These are phyloP conservation scores for Pisolithus orientalis DNA, from an alignment of 768 basidiomycete species.

Conservation along the genomic window DNA sequence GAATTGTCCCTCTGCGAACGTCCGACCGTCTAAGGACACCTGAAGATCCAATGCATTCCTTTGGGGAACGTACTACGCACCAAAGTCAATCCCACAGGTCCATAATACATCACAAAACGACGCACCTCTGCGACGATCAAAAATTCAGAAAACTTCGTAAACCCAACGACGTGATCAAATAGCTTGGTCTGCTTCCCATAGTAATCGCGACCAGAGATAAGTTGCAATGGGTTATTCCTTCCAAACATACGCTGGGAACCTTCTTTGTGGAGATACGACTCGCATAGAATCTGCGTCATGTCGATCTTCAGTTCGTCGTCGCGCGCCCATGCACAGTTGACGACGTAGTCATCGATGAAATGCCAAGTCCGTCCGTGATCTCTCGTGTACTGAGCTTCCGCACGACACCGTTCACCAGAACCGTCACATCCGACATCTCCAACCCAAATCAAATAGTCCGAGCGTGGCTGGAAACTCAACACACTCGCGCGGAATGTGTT, in stretches of 20 bases:
- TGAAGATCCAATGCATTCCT: constrained; percentile 70
- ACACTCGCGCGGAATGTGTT: constrained; percentile 74
- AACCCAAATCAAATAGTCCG: constrained; percentile 86
- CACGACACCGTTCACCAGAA: constrained; percentile 52
- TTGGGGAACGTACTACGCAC: constrained; percentile 41
- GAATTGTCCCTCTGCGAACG: constrained; percentile 83
- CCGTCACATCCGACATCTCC: constrained; percentile 65
- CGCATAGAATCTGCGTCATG: constrained; percentile 86
- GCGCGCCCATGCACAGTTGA: constrained; percentile 87
- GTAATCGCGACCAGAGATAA: constrained; percentile 72
- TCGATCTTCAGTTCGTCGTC: constrained; percentile 78
- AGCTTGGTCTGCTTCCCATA: constrained; percentile 66
- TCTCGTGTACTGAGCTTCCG: constrained; percentile 65
- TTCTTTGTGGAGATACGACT: constrained; percentile 75
- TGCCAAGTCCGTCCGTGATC: constrained; percentile 78
- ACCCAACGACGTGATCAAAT: constrained; percentile 88
- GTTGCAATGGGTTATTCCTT: constrained; percentile 60
- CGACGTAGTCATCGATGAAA: constrained; percentile 77
- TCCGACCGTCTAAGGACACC: constrained; percentile 86
- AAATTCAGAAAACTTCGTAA: constrained; percentile 95
- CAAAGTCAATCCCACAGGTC: constrained; percentile 10
- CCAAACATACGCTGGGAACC: constrained; percentile 64
- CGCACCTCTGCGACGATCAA: constrained; percentile 90
- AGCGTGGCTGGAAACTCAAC: constrained; percentile 81
- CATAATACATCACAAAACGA: constrained; percentile 10